Percentiles rank a stretch among this genome's conserved stretches.
Conservation (phyloP, 2,329 filamentous ascomycete genomes). For the Sarocladiaceae sp. region DNA sequence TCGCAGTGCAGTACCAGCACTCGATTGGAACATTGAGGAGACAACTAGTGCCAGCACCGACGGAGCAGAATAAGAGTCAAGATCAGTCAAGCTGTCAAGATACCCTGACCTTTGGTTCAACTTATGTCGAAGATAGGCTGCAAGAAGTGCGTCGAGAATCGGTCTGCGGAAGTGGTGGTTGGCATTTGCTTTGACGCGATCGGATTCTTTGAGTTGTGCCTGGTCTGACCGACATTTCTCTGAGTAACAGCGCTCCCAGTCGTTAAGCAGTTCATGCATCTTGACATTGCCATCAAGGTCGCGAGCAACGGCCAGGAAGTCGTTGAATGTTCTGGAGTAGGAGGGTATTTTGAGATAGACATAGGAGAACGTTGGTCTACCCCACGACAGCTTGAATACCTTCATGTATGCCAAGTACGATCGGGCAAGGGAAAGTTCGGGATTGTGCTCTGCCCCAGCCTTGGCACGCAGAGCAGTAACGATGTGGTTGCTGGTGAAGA, state of each 20-base stretch:
- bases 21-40: background rate
- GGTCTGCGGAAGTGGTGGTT: background rate
- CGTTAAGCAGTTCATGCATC: background rate
- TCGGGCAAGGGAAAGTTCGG: background rate
- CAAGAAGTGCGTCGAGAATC: background rate
- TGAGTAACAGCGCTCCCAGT: background rate
- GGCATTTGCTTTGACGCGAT: background rate
- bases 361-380: slow-evolving; percentile 1
- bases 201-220: background rate
- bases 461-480: background rate
- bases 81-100: background rate
- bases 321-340: background rate
- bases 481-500: background rate
- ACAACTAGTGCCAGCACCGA: background rate
- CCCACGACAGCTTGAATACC: slow-evolving; percentile 1
- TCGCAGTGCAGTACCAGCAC: background rate
- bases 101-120: background rate
- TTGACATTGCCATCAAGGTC: background rate
- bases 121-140: background rate
- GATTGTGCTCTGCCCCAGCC: background rate
- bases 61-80: background rate
- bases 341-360: background rate
- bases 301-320: slow-evolving; percentile 3
- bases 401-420: slow-evolving; percentile 7
- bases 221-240: background rate